Percentiles rank a stretch among this genome's conserved stretches.
Conservation (phyloP, 2,329 filamentous ascomycete species). For the Monosporascus ibericus region DNA sequence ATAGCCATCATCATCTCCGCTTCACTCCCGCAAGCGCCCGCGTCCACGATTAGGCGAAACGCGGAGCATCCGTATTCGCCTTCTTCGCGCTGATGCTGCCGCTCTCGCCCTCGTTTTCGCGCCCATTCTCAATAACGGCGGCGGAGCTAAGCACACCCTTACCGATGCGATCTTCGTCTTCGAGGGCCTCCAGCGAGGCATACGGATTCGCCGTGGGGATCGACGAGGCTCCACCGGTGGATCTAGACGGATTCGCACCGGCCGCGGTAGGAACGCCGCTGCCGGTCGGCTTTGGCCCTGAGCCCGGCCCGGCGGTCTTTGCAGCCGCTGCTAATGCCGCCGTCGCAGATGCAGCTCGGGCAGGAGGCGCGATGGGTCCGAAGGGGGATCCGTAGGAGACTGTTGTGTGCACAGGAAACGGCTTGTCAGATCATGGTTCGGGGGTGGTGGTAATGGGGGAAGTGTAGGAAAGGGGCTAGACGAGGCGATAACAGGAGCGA, state of each 20-base stretch:
- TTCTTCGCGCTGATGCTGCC: background rate
- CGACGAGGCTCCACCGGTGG: background rate
- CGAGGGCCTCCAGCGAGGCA: conserved; percentile 17
- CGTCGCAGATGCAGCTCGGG: conserved; percentile 6
- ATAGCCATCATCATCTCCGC: no score
- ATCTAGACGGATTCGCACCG: background rate
- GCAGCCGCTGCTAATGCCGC: background rate
- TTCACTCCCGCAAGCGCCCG: no score
- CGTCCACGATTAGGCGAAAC: background rate
- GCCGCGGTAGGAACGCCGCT: background rate
- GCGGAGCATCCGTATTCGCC: background rate
- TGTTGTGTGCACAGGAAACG: background rate
- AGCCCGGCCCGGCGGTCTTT: background rate
- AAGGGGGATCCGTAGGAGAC: conserved; percentile 22
- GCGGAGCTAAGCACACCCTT: background rate
- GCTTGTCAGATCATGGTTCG: background rate
- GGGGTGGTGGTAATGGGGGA: background rate
- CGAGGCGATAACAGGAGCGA: background rate
- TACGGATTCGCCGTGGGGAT: conserved; percentile 18
- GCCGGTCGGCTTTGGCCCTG: background rate
- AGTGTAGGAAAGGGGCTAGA: background rate
- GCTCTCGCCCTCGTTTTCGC: no score
- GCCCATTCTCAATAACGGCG: background rate
- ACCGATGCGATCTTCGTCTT: conserved; percentile 4
- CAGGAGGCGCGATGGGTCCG: conserved; percentile 25